Evolutionary conservation across 2,329 filamentous ascomycete genomes (phyloP).

Genomic region (Diaporthe australafricana): DNA sequence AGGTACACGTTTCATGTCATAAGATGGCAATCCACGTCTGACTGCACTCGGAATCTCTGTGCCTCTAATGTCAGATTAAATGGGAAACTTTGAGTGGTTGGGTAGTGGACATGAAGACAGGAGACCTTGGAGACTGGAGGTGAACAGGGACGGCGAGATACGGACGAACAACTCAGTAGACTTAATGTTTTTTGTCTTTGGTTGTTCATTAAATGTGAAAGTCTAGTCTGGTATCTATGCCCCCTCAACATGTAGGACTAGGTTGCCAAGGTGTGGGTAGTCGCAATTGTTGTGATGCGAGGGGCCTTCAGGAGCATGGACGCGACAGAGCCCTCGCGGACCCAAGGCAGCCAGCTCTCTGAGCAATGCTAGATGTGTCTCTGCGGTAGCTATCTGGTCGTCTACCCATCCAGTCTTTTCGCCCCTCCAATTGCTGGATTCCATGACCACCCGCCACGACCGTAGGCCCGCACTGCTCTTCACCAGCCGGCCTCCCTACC

Average conservation of each 20-base stretch:
- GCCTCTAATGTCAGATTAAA: not conserved
- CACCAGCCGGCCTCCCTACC: not conserved
- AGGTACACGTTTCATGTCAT: not conserved
- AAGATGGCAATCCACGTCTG: too few relatives aligned
- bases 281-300: not conserved
- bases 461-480: not conserved
- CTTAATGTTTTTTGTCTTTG: not conserved
- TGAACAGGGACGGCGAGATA: not conserved
- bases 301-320: not conserved
- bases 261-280: not conserved
- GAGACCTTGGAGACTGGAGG: not conserved
- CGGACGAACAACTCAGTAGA: not conserved
- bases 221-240: not conserved
- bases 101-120: not conserved
- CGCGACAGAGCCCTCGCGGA: too few relatives aligned
- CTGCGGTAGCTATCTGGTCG: not conserved
- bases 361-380: not conserved
- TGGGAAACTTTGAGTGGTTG: not conserved
- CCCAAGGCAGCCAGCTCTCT: not conserved
- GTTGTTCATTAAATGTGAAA: not conserved
- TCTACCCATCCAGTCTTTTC: not conserved
- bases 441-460: not conserved
- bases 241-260: not conserved
- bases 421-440: not conserved
- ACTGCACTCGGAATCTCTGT: too few relatives aligned